Percentiles rank a stretch among this genome's conserved stretches.
These are phyloP conservation scores for Russula virescens DNA, from an alignment of 768 basidiomycete genomes.

Conservation along the genomic window DNA sequence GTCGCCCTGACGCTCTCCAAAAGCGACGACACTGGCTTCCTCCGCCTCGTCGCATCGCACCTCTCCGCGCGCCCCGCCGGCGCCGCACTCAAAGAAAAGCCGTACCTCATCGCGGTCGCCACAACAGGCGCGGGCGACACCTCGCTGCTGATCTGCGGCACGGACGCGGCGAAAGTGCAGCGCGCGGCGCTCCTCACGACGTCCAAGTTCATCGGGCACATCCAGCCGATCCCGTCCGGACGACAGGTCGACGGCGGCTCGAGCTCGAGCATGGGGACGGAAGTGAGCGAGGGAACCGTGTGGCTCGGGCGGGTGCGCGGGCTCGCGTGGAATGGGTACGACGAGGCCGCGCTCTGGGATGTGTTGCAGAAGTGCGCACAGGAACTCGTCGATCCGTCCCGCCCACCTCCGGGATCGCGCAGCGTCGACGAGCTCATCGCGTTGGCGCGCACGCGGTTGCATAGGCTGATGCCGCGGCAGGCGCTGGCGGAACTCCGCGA, in stretches of 20 bases:
- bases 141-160: constrained; percentile 52
- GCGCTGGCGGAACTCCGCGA: constrained; percentile 55
- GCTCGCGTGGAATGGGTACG: constrained; percentile 50
- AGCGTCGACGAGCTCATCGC: constrained; percentile 53
- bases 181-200: constrained; percentile 59
- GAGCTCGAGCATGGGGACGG: too few relatives aligned
- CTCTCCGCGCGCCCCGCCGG: constrained; percentile 44
- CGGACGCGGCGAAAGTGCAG: constrained; percentile 51
- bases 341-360: constrained; percentile 64
- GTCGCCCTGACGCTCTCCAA: constrained; percentile 58
- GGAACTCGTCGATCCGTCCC: constrained; percentile 52
- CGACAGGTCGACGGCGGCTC: neutral
- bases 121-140: constrained; percentile 37
- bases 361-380: constrained; percentile 59
- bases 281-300: constrained; percentile 20
- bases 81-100: constrained; percentile 30
- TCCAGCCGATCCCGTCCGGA: constrained; percentile 31
- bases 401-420: constrained; percentile 59
- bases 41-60: constrained; percentile 47
- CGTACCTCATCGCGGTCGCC: constrained; percentile 50
- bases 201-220: constrained; percentile 65
- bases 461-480: constrained; percentile 54
- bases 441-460: constrained; percentile 55
- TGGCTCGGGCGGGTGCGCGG: constrained; percentile 48
- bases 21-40: constrained; percentile 49